These are phyloP conservation scores for Eutypella sp. DNA, from an alignment of 2,329 filamentous ascomycete species.

Conservation along the genomic window DNA sequence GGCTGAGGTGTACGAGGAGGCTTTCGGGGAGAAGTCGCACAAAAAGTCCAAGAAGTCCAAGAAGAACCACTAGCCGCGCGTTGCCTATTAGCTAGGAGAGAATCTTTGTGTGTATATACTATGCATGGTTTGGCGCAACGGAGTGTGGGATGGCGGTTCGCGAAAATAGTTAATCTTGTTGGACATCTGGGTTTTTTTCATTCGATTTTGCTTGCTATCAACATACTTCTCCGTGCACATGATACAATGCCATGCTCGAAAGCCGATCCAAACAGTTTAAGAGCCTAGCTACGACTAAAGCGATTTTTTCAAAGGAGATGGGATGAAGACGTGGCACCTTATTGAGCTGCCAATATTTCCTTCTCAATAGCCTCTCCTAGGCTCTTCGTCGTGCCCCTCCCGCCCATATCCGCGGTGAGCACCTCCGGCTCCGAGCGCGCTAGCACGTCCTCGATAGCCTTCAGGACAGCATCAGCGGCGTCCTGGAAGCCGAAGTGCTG, in stretches of 20 bases:
- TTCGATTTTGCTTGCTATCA: background rate
- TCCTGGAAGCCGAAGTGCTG: slow-evolving; percentile 56
- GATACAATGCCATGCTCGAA: too few species aligned
- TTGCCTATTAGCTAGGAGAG: background rate
- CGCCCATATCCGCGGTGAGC: slow-evolving; percentile 56
- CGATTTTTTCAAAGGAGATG: too few species aligned
- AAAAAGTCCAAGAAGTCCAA: slow-evolving; percentile 50
- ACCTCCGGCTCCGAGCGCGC: slow-evolving; percentile 42
- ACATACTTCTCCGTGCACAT: too few species aligned
- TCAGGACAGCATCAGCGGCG: slow-evolving; percentile 42
- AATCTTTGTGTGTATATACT: slow-evolving; percentile 4
- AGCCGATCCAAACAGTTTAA: too few species aligned
- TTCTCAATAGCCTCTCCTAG: slow-evolving; percentile 48
- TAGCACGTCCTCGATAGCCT: slow-evolving; percentile 24
- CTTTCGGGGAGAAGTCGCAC: slow-evolving; percentile 44
- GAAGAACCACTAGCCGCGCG: slow-evolving; percentile 30
- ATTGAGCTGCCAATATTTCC: slow-evolving; percentile 20
- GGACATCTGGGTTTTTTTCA: background rate
- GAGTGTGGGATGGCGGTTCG: background rate
- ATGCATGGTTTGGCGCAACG: slow-evolving; percentile 7
- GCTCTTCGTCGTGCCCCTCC: slow-evolving; percentile 49
- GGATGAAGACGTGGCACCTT: too few species aligned
- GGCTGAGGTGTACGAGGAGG: slow-evolving; percentile 58
- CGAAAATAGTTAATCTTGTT: background rate
- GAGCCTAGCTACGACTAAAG: too few species aligned